Percentiles rank a stretch among this genome's conserved stretches.
Conservation (phyloP, 2,329 filamentous ascomycete genomes). For the Colletotrichum sublineola region DNA sequence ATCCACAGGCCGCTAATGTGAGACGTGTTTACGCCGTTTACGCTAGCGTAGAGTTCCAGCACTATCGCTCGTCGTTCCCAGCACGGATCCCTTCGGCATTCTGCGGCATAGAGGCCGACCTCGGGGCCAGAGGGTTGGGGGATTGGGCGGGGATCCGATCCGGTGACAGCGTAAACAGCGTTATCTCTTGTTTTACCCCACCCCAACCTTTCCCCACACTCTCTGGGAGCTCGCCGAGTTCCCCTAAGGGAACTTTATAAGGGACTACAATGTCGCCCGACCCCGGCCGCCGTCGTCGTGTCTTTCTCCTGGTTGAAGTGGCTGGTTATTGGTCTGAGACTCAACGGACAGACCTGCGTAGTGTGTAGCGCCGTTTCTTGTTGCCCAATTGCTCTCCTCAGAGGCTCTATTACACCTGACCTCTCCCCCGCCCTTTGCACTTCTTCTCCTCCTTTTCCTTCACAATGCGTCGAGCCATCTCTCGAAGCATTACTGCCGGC, state of each 20-base stretch:
- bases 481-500: slow-evolving; percentile 54
- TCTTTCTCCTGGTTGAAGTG: slow-evolving; percentile 20
- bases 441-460: slow-evolving; percentile 25
- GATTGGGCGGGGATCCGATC: slow-evolving; percentile 18
- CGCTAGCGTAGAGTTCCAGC: slow-evolving; percentile 12
- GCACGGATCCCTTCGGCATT: slow-evolving; percentile 40
- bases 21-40: slow-evolving; percentile 40
- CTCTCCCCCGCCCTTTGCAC: not conserved
- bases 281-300: slow-evolving; percentile 21
- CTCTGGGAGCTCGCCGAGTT: slow-evolving; percentile 36
- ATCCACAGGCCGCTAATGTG: slow-evolving; percentile 17
- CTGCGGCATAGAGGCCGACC: slow-evolving; percentile 41
- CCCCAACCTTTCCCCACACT: slow-evolving; percentile 41
- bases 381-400: slow-evolving; percentile 25
- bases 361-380: slow-evolving; percentile 28
- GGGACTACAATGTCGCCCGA: slow-evolving; percentile 38
- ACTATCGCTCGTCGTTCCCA: slow-evolving; percentile 10
- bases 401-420: slow-evolving; percentile 9
- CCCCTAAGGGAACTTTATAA: slow-evolving; percentile 36
- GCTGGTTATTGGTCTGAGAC: slow-evolving; percentile 35
- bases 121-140: slow-evolving; percentile 32
- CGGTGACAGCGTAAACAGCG: slow-evolving; percentile 17
- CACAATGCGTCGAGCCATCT: slow-evolving; percentile 63
- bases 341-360: slow-evolving; percentile 14
- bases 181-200: slow-evolving; percentile 38